Percentiles rank a stretch among this genome's conserved stretches.
Conservation (phyloP, 345 rosid species). For the Gossypium bickii region DNA sequence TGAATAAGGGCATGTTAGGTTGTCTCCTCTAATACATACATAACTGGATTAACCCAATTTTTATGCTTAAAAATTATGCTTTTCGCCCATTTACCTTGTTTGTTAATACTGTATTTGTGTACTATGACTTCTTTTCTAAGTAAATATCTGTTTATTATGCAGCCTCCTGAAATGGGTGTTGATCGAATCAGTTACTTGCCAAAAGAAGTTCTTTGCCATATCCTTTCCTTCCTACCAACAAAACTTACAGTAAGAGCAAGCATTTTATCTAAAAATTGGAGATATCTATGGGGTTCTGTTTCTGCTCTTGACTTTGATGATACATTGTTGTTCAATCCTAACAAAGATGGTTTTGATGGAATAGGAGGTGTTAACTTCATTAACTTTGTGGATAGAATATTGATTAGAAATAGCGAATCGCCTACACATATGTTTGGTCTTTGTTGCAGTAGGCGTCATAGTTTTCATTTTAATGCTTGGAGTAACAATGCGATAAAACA, state of each 20-base stretch:
- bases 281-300: neutral
- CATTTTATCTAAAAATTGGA: neutral
- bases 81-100: neutral
- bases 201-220: neutral
- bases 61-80: neutral
- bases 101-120: too few species aligned
- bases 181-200: neutral
- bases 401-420: neutral
- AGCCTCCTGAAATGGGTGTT: neutral
- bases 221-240: neutral
- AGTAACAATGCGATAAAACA: neutral
- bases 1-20: neutral
- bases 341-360: neutral
- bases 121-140: neutral
- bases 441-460: neutral
- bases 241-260: neutral
- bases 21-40: neutral
- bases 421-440: neutral
- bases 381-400: neutral
- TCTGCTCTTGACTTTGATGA: neutral
- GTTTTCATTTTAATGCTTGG: neutral
- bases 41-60: neutral
- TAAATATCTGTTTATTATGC: neutral
- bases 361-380: neutral
- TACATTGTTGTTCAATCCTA: neutral